Percentiles rank a stretch among this genome's conserved stretches.
Evolutionary conservation across 257 asterid genomes (phyloP).

Genomic region (Petrea volubilis): DNA sequence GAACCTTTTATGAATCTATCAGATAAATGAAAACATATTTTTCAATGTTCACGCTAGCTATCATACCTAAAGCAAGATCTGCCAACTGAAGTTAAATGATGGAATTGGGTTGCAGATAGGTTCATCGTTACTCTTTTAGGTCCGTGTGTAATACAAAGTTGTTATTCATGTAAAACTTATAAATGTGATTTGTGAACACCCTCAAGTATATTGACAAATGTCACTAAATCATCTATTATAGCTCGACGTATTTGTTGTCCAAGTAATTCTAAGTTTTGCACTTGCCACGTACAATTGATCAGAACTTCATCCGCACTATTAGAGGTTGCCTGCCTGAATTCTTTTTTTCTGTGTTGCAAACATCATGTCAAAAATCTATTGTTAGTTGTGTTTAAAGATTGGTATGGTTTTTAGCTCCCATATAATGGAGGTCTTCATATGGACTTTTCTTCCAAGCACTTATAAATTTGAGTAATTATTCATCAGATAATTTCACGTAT

Average conservation of each 20-base stretch:
- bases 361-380: neutral
- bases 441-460: neutral
- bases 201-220: neutral
- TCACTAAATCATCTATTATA: neutral
- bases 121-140: neutral
- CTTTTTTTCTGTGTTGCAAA: neutral
- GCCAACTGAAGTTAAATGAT: neutral
- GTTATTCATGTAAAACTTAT: too few relatives aligned
- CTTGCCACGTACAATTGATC: neutral
- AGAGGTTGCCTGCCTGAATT: neutral
- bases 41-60: neutral
- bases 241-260: neutral
- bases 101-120: neutral
- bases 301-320: neutral
- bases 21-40: slow-evolving; percentile 10
- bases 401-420: neutral
- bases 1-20: too few relatives aligned
- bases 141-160: neutral
- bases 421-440: neutral
- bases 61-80: neutral
- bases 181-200: neutral
- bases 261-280: neutral
- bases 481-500: neutral
- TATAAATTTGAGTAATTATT: neutral
- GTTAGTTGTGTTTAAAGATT: neutral